Evolutionary conservation across 192 early-diverging fungal genomes (phyloP), one percentile per base, ranked within the genome.

Genomic region (Entomortierella parvispora): DNA sequence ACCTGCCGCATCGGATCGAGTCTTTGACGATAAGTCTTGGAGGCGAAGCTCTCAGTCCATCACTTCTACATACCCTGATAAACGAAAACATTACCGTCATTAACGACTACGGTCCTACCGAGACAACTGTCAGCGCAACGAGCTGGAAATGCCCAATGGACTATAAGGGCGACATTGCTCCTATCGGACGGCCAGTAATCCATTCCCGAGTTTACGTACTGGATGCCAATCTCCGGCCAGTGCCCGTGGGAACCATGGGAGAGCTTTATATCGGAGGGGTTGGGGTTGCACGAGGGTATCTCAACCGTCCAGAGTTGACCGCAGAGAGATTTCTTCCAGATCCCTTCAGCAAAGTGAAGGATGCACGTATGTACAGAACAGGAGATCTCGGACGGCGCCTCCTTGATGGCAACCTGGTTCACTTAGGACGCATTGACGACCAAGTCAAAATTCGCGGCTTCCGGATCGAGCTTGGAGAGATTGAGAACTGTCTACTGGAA

Each of bases 401-500:
- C 11, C 71, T 62, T 43, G 60, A 68, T 15, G 82, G 82, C 5
- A 61, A 68, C 26, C 10, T 83, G 2, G 58, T 59, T 1, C 68
- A 34, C 33, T 11, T 87, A 0, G 82, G 82, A 2, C 71, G 82
- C 10, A 62, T 34, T 14, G 82, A 83, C 22, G n/a, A 79, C 23
- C 71, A 77, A 54, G 67, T 83, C 71, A 90, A 90, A 64, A 75
- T 83, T 12, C 61, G 71, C 31, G 81, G 81, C 0, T 83, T 53
- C 64, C 65, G 81, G 8, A 56, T 83, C 4, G 77, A 83, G 42
- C 65, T 80, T 5, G 65, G 61, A 3, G 81, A 83, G 62, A 52
- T 83, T 3, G 63, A 72, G 43, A 29, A 44, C 29, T n/a, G 54
- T 4, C 60, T 84, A 20, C 42, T 49, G 1, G 40, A 57, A 9